Conservation (phyloP, 805 yeast species). For the Wickerhamomyces canadensis region DNA sequence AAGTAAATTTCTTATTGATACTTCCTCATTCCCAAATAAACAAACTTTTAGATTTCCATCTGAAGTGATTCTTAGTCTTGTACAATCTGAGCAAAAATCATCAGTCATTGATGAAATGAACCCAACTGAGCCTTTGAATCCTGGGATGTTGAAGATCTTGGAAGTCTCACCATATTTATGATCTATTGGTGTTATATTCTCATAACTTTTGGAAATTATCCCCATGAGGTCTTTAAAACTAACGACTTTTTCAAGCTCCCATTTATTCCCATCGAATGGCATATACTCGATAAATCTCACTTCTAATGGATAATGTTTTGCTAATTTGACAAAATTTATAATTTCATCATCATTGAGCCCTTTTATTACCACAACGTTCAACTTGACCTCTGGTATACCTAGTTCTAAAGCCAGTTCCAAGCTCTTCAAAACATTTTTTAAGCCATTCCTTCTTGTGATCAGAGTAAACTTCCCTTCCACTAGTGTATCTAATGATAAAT, state of each 20-base stretch:
- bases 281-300: constrained; percentile 52
- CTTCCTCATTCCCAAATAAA: constrained; percentile 46
- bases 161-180: constrained; percentile 44
- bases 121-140: constrained; percentile 40
- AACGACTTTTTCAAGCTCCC: constrained; percentile 41
- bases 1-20: constrained; percentile 39
- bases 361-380: constrained; percentile 46
- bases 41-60: constrained; percentile 54
- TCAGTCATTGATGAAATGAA: constrained; percentile 53
- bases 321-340: constrained; percentile 38
- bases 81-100: constrained; percentile 46
- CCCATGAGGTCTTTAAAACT: constrained; percentile 38
- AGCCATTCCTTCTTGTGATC: constrained; percentile 46
- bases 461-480: constrained; percentile 44
- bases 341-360: constrained; percentile 48
- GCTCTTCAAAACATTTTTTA: constrained; percentile 38
- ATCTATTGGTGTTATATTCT: constrained; percentile 18
- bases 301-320: constrained; percentile 35
- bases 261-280: constrained; percentile 54
- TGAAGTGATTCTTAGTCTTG: constrained; percentile 44
- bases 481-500: constrained; percentile 44
- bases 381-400: constrained; percentile 40
- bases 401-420: constrained; percentile 38
- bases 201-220: constrained; percentile 27
- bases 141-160: constrained; percentile 37